Conservation (phyloP, 345 rosid species). For the Populus alba region DNA sequence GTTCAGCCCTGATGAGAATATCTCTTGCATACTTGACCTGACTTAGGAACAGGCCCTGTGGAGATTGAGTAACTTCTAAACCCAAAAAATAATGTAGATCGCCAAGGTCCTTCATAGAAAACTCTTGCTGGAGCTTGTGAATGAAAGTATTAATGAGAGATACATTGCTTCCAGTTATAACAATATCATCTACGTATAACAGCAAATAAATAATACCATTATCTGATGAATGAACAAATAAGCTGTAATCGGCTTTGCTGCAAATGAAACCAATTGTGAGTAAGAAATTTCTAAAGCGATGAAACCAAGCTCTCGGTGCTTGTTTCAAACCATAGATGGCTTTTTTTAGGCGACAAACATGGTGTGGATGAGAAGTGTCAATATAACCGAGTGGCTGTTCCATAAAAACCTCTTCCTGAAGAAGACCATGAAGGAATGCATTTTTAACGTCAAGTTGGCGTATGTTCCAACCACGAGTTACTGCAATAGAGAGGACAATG, state of each 20-base stretch:
- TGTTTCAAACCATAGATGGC: background rate
- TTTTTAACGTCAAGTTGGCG: background rate
- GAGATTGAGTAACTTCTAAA: background rate
- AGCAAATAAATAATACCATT: background rate
- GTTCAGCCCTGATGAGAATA: background rate
- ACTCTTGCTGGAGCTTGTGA: background rate
- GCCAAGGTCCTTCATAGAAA: background rate
- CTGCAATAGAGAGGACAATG: background rate
- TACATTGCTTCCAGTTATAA: rapidly evolving
- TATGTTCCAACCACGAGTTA: background rate
- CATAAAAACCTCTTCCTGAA: background rate
- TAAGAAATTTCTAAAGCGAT: background rate
- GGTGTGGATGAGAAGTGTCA: background rate
- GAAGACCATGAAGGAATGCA: background rate
- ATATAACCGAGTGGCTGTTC: background rate
- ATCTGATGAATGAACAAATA: rapidly evolving
- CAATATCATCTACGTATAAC: background rate
- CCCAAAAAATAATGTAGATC: background rate
- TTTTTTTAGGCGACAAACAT: background rate
- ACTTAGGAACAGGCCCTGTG: background rate
- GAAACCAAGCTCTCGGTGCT: background rate
- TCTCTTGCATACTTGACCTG: background rate
- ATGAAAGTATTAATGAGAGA: background rate
- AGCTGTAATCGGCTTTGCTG: background rate
- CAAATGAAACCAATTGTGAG: background rate